Evolutionary conservation across 2,329 filamentous ascomycete genomes (phyloP).

Genomic region (Fusarium burgessii): DNA sequence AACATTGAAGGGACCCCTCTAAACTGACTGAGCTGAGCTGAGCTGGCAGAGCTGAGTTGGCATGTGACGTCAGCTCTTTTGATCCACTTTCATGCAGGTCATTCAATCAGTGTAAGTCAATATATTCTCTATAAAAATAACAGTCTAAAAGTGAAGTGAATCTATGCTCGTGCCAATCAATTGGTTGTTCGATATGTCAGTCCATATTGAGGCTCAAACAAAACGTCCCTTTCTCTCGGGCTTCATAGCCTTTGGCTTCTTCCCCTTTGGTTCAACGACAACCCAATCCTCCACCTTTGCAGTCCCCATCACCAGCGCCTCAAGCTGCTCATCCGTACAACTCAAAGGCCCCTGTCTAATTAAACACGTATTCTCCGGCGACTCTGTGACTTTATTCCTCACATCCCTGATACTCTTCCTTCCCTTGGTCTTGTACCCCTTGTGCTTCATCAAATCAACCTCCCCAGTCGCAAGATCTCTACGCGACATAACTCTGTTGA

Average conservation of each 20-base stretch:
- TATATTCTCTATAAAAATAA: background rate
- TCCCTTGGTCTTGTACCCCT: conserved; percentile 53
- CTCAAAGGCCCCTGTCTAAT: conserved; percentile 59
- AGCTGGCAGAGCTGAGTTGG: conserved; percentile 20
- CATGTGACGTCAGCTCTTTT: conserved; percentile 25
- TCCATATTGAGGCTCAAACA: background rate
- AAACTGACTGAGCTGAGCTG: conserved; percentile 12
- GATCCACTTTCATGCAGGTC: conserved; percentile 11
- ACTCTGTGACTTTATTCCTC: conserved; percentile 60
- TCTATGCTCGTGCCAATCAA: background rate
- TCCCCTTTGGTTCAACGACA: conserved; percentile 29
- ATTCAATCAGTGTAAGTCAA: conserved; percentile 7
- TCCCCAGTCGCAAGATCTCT: conserved; percentile 66
- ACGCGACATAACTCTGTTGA: conserved; percentile 67
- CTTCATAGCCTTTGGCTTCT: conserved; percentile 3
- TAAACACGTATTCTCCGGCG: conserved; percentile 67
- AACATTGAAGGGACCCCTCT: background rate
- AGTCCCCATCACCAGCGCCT: conserved; percentile 30
- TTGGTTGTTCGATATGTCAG: background rate
- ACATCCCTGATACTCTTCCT: conserved; percentile 63
- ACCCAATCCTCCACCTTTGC: conserved; percentile 36
- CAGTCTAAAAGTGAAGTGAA: background rate
- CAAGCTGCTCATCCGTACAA: conserved; percentile 50
- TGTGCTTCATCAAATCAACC: conserved; percentile 54
- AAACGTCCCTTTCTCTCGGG: background rate